Evolutionary conservation across 805 yeast species (phyloP), one percentile per base, ranked within the genome.

Genomic region (Candida nemodendra): DNA sequence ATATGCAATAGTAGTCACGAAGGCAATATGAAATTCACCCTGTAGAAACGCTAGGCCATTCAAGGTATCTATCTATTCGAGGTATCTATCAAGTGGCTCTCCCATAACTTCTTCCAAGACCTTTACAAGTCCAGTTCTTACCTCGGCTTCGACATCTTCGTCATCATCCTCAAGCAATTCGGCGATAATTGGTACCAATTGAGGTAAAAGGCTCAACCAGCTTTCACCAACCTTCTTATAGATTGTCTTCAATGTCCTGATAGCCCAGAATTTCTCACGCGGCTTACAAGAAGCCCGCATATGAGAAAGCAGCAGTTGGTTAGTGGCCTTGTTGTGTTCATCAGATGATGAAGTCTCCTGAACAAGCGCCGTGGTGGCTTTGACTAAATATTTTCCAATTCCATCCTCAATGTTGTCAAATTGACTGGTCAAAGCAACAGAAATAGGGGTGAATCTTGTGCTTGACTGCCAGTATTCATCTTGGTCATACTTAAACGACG

Each of bases 101-200:
- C 99, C 99, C 48, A 93, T 71, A 15, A 89, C 95, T 42, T 78
- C 81, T 62, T 93, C 99, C 41, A 93, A 81, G 5, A 86, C 96
- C 54, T 85, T 87, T 7, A 91, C 95, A 45, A 93, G 72, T 11
- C 95, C 95, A 24, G 81, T 75, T 65, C 96, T 81, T 3, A 89
- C 96, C 63, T 89, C 97, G 56, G 78, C 60, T 62, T 93, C 98
- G 21, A 93, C 96, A 33, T 76, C 79, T 61, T 93, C 99, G 46
- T 90, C 95, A 43, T 93, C 98, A 58, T 90, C 98, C 57, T 93
- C 99, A 45, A 93, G 71, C 41, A 93, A 67, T 65, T 93, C 99
- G 6, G 98, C 96, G 61, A 93, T 87, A 43, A 87, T 75, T 23
- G 99, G 99, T 45, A 93, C 95, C 51, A 93, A 74, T 57, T 90